Evolutionary conservation across 495 filamentous ascomycete species (phyloP).

Genomic region (Talaromyces borbonicus): DNA sequence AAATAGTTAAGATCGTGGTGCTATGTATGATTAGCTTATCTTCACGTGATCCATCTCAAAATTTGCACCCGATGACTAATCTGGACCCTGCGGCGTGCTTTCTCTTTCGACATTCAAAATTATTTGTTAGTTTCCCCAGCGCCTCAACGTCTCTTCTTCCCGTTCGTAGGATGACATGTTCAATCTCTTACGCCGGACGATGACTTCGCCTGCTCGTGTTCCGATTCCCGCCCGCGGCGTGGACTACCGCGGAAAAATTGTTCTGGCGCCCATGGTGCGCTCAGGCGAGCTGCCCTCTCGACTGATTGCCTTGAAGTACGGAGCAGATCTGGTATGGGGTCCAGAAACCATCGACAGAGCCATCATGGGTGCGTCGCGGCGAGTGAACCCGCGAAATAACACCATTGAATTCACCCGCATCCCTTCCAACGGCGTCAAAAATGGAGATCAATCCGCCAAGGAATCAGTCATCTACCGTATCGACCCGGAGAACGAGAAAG

Average conservation of each 20-base stretch:
- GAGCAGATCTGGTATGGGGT: constrained; percentile 95
- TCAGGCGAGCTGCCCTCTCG: constrained; percentile 89
- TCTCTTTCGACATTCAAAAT: no score
- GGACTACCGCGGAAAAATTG: constrained; percentile 86
- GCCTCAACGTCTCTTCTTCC: neutral
- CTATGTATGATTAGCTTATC: no score
- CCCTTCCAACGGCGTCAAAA: constrained; percentile 51
- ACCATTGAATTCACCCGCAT: constrained; percentile 76
- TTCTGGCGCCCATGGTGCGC: constrained; percentile 95
- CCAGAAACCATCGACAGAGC: constrained; percentile 89
- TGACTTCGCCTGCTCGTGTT: constrained; percentile 51
- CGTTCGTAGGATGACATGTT: constrained; percentile 31
- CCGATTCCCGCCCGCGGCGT: constrained; percentile 82
- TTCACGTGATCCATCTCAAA: no score
- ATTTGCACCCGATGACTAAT: no score
- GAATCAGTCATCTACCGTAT: constrained; percentile 77
- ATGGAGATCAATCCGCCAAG: constrained; percentile 36
- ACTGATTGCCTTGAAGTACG: constrained; percentile 80
- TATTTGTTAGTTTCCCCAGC: no score
- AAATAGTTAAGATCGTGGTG: no score
- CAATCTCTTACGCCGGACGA: constrained; percentile 34
- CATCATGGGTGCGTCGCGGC: constrained; percentile 74
- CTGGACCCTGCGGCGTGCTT: no score
- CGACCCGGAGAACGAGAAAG: constrained; percentile 62
- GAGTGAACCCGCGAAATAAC: constrained; percentile 58